phyloP scores from a whole-genome alignment of 2,329 filamentous ascomycete species.

The Nemania sp. region DNA sequence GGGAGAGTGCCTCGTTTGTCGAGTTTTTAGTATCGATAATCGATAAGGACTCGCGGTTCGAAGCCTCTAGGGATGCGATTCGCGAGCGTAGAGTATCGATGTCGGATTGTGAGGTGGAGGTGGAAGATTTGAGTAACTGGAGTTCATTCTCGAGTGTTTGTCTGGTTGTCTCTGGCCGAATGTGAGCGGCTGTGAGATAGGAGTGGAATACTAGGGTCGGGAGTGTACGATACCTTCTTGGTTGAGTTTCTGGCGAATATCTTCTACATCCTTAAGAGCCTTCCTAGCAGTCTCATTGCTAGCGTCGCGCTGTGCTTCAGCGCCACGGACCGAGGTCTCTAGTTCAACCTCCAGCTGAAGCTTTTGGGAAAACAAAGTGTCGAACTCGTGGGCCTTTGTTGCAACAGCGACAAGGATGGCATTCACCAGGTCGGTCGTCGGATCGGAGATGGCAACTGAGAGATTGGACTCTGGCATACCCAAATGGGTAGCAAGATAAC shows the following conservation, averaged over 20 bases:
- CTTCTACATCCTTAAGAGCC: constrained; percentile 84
- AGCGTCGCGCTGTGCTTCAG: constrained; percentile 83
- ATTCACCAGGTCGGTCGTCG: constrained; percentile 82
- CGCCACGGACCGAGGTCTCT: constrained; percentile 86
- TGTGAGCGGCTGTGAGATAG: constrained; percentile 35
- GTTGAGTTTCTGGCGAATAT: constrained; percentile 82
- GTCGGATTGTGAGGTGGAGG: constrained; percentile 79
- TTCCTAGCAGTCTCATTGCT: constrained; percentile 87
- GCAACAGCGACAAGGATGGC: constrained; percentile 80
- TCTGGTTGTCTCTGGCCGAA: constrained; percentile 75
- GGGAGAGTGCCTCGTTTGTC: constrained; percentile 85
- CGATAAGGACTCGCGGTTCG: constrained; percentile 89
- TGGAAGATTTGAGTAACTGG: constrained; percentile 79
- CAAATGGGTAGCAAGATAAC: constrained; percentile 79
- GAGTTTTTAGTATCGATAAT: constrained; percentile 91
- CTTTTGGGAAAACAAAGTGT: constrained; percentile 87
- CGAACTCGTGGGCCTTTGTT: constrained; percentile 83
- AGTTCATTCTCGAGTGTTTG: constrained; percentile 85
- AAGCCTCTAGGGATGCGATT: constrained; percentile 87
- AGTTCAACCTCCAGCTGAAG: constrained; percentile 91
- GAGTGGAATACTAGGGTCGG: background rate
- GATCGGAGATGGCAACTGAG: constrained; percentile 70
- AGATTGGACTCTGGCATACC: constrained; percentile 75
- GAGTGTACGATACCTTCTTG: constrained; percentile 74
- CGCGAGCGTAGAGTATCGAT: constrained; percentile 82